phyloP scores from a whole-genome alignment of 305 asterid genomes.

The Stenogyne calaminthoides region DNA sequence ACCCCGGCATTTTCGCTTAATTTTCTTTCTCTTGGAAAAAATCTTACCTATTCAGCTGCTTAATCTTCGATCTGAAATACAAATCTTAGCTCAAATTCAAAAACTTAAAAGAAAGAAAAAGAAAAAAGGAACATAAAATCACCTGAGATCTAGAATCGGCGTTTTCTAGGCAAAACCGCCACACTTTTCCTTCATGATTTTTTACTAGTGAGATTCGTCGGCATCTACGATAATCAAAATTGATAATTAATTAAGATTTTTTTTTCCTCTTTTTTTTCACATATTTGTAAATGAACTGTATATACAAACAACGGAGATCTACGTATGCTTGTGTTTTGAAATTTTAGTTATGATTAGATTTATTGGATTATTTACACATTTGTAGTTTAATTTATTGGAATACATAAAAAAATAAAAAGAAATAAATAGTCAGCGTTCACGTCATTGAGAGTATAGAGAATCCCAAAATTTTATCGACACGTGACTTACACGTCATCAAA shows the following conservation, averaged over 20 bases:
- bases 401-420: too few species aligned
- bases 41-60: slow-evolving; percentile 29
- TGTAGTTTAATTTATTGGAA: too few species aligned
- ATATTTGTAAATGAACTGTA: slow-evolving; percentile 1
- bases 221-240: slow-evolving; percentile 22
- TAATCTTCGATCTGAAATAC: slow-evolving; percentile 41
- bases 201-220: slow-evolving; percentile 21
- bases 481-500: too few species aligned
- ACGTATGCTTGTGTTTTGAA: too few species aligned
- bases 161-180: slow-evolving; percentile 7
- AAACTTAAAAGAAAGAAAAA: not conserved
- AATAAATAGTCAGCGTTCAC: too few species aligned
- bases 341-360: too few species aligned
- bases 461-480: too few species aligned
- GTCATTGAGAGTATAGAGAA: too few species aligned
- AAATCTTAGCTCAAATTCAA: slow-evolving; percentile 1
- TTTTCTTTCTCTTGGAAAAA: not conserved
- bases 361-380: too few species aligned
- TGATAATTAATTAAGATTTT: slow-evolving; percentile 9
- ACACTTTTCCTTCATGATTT: slow-evolving; percentile 21
- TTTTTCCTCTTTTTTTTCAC: not conserved
- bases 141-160: slow-evolving; percentile 44
- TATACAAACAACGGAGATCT: slow-evolving; percentile 19
- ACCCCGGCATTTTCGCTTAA: slow-evolving; percentile 72
- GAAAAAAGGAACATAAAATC: slow-evolving; percentile 16